phyloP scores from a whole-genome alignment of 306 rosid genomes.

The Corylus americana region DNA sequence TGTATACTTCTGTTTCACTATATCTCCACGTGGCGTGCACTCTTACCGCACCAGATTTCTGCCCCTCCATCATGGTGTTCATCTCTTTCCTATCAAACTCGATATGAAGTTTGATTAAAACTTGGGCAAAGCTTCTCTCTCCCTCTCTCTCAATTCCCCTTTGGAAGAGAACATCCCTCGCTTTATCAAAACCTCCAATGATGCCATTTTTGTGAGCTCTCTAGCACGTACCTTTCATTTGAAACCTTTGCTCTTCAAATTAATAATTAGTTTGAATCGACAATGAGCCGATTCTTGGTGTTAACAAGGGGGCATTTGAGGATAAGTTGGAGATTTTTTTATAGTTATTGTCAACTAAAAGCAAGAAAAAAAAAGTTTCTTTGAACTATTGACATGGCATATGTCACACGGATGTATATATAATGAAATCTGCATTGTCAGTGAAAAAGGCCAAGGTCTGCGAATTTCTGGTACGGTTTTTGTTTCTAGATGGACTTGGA shows the following conservation, averaged over 20 bases:
- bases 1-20: too few species aligned
- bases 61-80: not conserved
- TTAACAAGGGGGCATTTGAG: not conserved
- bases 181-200: not conserved
- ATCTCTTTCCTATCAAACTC: not conserved
- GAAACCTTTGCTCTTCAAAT: not conserved
- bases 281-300: not conserved
- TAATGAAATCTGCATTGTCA: not conserved
- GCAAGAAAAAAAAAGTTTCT: not conserved
- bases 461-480: not conserved
- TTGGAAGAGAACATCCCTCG: not conserved
- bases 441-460: not conserved
- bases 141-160: not conserved
- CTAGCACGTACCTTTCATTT: not conserved
- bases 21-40: not conserved
- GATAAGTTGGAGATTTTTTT: too few species aligned
- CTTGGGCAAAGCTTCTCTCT: not conserved
- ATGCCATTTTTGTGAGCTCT: not conserved
- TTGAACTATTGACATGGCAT: too few species aligned
- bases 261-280: not conserved
- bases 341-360: not conserved
- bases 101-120: not conserved
- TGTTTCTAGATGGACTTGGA: not conserved
- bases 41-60: not conserved
- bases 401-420: not conserved